Percentiles rank a stretch among this genome's conserved stretches.
Evolutionary conservation across 345 rosid species (phyloP).

Genomic region (Ceriops zippeliana): DNA sequence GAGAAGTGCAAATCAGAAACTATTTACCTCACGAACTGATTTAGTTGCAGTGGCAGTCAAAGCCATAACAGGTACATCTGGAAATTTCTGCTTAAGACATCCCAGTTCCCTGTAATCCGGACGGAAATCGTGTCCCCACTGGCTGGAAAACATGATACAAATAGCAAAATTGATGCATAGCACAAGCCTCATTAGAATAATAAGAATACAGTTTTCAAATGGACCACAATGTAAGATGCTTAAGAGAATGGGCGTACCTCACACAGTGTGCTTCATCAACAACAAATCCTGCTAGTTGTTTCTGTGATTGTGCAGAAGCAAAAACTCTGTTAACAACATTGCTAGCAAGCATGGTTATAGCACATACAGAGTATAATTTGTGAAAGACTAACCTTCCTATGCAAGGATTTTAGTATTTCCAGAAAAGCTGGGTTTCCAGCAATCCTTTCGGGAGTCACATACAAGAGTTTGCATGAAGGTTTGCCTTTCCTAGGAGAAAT

Average conservation of each 20-base stretch:
- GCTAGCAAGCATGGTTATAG: background rate
- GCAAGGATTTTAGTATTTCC: constrained; percentile 55
- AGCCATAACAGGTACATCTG: constrained; percentile 68
- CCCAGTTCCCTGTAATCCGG: constrained; percentile 85
- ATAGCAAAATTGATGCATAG: constrained; percentile 5
- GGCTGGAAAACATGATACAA: constrained; percentile 45
- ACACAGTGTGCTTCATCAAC: constrained; percentile 96
- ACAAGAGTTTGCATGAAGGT: constrained; percentile 84
- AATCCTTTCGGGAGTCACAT: constrained; percentile 88
- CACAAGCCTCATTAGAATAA: constrained; percentile 1
- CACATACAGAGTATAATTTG: background rate
- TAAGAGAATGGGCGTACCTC: constrained; percentile 40
- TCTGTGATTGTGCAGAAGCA: constrained; percentile 35
- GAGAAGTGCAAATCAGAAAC: background rate
- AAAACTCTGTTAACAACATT: constrained; percentile 1
- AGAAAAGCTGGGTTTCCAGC: constrained; percentile 66
- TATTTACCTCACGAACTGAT: constrained; percentile 63
- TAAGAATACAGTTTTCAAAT: background rate
- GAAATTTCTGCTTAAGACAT: constrained; percentile 76
- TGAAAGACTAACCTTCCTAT: constrained; percentile 48
- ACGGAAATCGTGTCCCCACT: constrained; percentile 99
- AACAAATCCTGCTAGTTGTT: constrained; percentile 72
- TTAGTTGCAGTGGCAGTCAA: constrained; percentile 87
- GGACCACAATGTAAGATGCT: background rate
- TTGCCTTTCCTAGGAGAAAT: constrained; percentile 49